These are phyloP conservation scores for Penicillium frequentans DNA, from an alignment of 2,329 filamentous ascomycete species.

Conservation along the genomic window DNA sequence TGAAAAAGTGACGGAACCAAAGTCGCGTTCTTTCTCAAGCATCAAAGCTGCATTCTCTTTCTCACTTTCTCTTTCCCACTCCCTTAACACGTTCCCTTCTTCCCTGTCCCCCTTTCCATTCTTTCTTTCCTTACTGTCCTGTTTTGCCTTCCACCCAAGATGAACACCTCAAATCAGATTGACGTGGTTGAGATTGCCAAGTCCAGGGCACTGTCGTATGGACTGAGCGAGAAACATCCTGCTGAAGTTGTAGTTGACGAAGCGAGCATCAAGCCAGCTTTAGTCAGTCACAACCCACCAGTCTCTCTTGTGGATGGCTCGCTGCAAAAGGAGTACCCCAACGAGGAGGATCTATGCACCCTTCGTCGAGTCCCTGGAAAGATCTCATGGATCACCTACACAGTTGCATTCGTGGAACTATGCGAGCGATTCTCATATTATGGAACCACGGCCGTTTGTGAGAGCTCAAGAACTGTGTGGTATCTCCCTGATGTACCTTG, in stretches of 20 bases:
- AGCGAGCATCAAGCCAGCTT: constrained; percentile 10
- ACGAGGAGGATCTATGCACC: constrained; percentile 32
- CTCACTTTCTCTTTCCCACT: background rate
- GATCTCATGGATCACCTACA: constrained; percentile 66
- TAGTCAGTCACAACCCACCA: background rate
- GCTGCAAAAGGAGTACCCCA: constrained; percentile 24
- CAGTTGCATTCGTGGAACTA: constrained; percentile 70
- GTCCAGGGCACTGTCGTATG: constrained; percentile 19
- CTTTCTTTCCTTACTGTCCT: too few species aligned
- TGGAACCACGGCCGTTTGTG: constrained; percentile 67
- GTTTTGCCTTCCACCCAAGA: constrained; percentile 3
- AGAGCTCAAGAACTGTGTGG: background rate
- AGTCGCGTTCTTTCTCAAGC: too few species aligned
- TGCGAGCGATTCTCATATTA: constrained; percentile 80
- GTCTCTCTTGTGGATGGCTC: background rate
- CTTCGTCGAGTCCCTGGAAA: constrained; percentile 37
- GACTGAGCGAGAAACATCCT: constrained; percentile 14
- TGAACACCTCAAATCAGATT: constrained; percentile 28
- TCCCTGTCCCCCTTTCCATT: background rate
- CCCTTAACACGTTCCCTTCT: background rate
- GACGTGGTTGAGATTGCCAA: constrained; percentile 27
- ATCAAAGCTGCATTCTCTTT: too few species aligned
- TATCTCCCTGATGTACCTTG: background rate
- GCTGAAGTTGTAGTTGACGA: constrained; percentile 1
- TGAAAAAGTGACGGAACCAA: background rate